Conservation (phyloP, 768 basidiomycete genomes). For the Termitomyces sp. region DNA sequence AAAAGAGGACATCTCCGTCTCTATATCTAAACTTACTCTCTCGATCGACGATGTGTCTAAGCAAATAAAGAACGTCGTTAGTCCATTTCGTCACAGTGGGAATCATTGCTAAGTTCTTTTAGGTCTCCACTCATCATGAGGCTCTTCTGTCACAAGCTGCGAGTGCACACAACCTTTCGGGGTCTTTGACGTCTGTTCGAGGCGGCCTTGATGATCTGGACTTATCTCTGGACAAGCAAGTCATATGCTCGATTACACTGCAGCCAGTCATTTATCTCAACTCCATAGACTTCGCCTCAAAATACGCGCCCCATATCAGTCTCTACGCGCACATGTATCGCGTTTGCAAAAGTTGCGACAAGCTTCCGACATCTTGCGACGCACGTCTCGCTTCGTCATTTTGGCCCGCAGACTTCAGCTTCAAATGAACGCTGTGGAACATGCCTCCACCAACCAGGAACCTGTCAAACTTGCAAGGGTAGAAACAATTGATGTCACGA, state of each 20-base stretch:
- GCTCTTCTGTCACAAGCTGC: slow-evolving; percentile 80
- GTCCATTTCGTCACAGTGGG: slow-evolving; percentile 18
- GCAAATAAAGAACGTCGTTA: slow-evolving; percentile 80
- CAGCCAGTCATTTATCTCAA: slow-evolving; percentile 15
- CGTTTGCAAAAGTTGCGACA: slow-evolving; percentile 77
- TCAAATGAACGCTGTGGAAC: slow-evolving; percentile 75
- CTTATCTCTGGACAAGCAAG: slow-evolving; percentile 70
- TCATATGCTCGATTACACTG: slow-evolving; percentile 11
- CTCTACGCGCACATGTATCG: slow-evolving; percentile 62
- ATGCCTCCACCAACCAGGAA: slow-evolving; percentile 15
- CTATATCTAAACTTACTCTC: slow-evolving; percentile 80
- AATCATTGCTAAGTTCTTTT: slow-evolving; percentile 5
- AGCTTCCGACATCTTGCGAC: slow-evolving; percentile 78
- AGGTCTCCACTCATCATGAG: slow-evolving; percentile 85
- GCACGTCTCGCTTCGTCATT: slow-evolving; percentile 79
- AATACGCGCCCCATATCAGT: slow-evolving; percentile 79
- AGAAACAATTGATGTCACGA: slow-evolving; percentile 9
- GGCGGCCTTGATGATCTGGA: slow-evolving; percentile 72
- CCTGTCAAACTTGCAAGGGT: slow-evolving; percentile 8
- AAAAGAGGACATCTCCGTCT: slow-evolving; percentile 85
- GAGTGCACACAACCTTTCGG: slow-evolving; percentile 62
- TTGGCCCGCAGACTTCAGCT: slow-evolving; percentile 76
- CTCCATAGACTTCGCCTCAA: slow-evolving; percentile 68
- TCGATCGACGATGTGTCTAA: slow-evolving; percentile 90
- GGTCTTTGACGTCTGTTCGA: slow-evolving; percentile 61